phyloP scores from a whole-genome alignment of 176 grass and related monocot species.

The Triticum monococcum region DNA sequence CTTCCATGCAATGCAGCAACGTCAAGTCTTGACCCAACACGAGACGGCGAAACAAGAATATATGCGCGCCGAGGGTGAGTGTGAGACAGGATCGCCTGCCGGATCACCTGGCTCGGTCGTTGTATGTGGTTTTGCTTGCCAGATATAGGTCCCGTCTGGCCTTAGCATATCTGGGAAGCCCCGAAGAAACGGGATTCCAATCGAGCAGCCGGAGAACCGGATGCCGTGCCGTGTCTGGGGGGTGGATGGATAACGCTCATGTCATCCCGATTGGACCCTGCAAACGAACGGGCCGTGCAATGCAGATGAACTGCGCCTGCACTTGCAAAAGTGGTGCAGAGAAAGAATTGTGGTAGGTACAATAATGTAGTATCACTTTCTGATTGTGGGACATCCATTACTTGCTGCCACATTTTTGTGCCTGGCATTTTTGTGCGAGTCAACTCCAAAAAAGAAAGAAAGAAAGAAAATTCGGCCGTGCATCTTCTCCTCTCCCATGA shows the following conservation, averaged over 20 bases:
- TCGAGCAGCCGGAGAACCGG: slow-evolving; percentile 23
- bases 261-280: slow-evolving; percentile 23
- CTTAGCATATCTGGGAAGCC: slow-evolving; percentile 33
- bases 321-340: not conserved
- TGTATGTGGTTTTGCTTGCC: slow-evolving; percentile 25
- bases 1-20: slow-evolving; percentile 20
- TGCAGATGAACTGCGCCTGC: not conserved
- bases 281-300: slow-evolving; percentile 3
- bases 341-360: not conserved
- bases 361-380: not conserved
- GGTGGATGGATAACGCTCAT: slow-evolving; percentile 19
- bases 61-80: slow-evolving; percentile 1
- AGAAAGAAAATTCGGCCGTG: not conserved
- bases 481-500: not conserved
- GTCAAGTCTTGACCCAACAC: slow-evolving; percentile 2
- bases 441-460: not conserved
- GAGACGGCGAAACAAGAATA: slow-evolving; percentile 4
- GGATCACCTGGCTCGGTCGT: not conserved
- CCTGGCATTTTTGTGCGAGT: not conserved
- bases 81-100: slow-evolving; percentile 13
- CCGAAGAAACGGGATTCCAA: slow-evolving; percentile 22
- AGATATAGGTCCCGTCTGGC: slow-evolving; percentile 11
- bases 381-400: slow-evolving; percentile 4
- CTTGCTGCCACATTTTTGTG: not conserved
- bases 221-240: not conserved